Percentiles rank a stretch among this genome's conserved stretches.
Evolutionary conservation across 2,329 filamentous ascomycete species (phyloP).

Genomic region (Arthrobotrys entomopaga): DNA sequence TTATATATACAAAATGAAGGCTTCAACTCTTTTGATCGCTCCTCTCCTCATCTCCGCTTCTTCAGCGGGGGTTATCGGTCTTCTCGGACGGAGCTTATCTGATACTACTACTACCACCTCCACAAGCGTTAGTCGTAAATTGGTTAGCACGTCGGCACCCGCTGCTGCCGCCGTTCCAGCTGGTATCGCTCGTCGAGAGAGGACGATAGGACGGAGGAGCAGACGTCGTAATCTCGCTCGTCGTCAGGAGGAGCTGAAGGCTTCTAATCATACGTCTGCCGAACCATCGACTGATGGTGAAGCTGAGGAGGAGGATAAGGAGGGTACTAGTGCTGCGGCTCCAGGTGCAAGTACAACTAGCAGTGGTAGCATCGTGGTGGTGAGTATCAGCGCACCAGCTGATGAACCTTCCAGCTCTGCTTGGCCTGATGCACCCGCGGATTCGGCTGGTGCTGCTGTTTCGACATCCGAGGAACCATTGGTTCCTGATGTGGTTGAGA

Average conservation of each 20-base stretch:
- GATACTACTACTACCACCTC: neutral
- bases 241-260: slow-evolving; percentile 3
- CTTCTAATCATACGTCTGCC: neutral
- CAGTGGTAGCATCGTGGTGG: too few relatives aligned
- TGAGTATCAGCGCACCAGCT: too few relatives aligned
- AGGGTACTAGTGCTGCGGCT: neutral
- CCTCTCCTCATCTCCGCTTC: slow-evolving; percentile 37
- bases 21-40: slow-evolving; percentile 33
- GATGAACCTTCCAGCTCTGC: too few relatives aligned
- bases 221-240: slow-evolving; percentile 12
- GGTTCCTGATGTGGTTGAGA: neutral
- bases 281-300: neutral
- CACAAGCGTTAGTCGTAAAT: slow-evolving; percentile 3
- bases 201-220: slow-evolving; percentile 19
- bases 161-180: neutral
- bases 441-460: too few relatives aligned
- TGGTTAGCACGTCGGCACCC: slow-evolving; percentile 1
- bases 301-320: neutral
- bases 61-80: slow-evolving; percentile 12
- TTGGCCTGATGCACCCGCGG: too few relatives aligned
- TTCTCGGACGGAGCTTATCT: neutral
- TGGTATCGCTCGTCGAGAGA: neutral
- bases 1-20: slow-evolving; percentile 32
- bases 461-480: too few relatives aligned
- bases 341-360: neutral